phyloP scores from a whole-genome alignment of 139 green algal genomes.

The Closterium sp. region DNA sequence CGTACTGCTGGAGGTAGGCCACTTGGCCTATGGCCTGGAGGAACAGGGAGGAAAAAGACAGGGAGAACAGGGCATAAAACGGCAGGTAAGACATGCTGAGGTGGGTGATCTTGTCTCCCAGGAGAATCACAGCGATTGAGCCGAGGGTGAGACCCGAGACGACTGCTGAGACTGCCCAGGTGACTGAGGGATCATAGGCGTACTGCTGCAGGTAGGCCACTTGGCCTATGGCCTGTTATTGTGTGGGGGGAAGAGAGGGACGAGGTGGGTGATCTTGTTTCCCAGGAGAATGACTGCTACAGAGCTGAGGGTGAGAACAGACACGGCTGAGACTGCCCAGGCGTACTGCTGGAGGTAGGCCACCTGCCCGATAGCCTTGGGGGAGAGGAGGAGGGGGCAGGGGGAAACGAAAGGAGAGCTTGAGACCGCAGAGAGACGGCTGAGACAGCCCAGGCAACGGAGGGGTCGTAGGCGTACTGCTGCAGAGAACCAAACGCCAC shows the following conservation, averaged over 20 bases:
- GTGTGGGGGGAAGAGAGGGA: not conserved
- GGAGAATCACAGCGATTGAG: conserved; percentile 82
- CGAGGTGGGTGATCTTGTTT: conserved; percentile 70
- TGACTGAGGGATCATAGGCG: too few relatives aligned
- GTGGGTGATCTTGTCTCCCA: conserved; percentile 82
- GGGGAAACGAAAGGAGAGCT: too few relatives aligned
- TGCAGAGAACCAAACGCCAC: too few relatives aligned
- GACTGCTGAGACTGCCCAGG: too few relatives aligned
- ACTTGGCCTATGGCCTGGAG: conserved; percentile 73
- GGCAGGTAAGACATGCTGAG: conserved; percentile 93
- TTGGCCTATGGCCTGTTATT: conserved; percentile 61
- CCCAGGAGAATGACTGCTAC: conserved; percentile 81
- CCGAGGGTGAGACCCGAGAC: conserved; percentile 77
- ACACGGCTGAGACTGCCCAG: conserved; percentile 67
- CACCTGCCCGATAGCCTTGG: conserved; percentile 76
- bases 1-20: conserved; percentile 60
- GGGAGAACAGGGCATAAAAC: too few relatives aligned
- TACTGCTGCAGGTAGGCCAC: too few relatives aligned
- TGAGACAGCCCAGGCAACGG: conserved; percentile 69
- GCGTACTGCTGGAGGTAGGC: conserved; percentile 66
- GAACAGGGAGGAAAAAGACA: too few relatives aligned
- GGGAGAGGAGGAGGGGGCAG: too few relatives aligned
- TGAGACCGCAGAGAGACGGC: not conserved
- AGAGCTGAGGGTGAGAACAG: conserved; percentile 79
- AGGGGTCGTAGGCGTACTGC: conserved; percentile 80